Conservation (phyloP, 768 basidiomycete genomes). For the Lactarius akahatsu region DNA sequence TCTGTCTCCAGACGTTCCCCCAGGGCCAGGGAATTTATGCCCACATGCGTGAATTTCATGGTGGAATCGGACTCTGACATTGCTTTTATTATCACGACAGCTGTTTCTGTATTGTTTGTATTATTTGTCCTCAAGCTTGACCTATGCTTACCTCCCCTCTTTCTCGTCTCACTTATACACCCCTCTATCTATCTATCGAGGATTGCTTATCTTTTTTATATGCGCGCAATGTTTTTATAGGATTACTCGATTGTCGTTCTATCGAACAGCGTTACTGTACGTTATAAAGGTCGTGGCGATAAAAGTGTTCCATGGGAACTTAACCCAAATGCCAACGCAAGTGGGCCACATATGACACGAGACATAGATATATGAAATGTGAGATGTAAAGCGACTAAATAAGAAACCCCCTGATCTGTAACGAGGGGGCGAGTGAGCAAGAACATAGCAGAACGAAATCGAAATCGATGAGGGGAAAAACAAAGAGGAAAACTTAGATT, state of each 20-base stretch:
- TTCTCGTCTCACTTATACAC: neutral
- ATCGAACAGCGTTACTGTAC: slow-evolving; percentile 23
- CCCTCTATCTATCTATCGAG: neutral
- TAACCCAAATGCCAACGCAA: slow-evolving; percentile 18
- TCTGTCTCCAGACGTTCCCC: slow-evolving; percentile 69
- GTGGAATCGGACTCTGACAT: slow-evolving; percentile 39
- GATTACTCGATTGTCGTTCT: slow-evolving; percentile 25
- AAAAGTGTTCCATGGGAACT: slow-evolving; percentile 17
- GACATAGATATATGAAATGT: slow-evolving; percentile 8
- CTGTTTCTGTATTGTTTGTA: neutral
- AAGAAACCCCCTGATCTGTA: neutral
- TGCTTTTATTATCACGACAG: neutral
- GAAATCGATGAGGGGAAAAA: neutral
- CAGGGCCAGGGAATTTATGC: slow-evolving; percentile 70
- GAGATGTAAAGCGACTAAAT: neutral
- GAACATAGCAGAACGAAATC: slow-evolving; percentile 17
- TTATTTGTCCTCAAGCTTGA: neutral
- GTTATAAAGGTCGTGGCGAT: slow-evolving; percentile 23
- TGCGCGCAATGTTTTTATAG: slow-evolving; percentile 1
- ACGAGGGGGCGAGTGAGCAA: neutral
- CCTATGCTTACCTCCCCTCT: neutral
- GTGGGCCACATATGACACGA: slow-evolving; percentile 18
- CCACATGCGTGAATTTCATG: slow-evolving; percentile 71
- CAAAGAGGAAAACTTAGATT: slow-evolving; percentile 3
- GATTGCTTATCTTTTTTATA: slow-evolving; percentile 1